Conservation (phyloP, 2,329 filamentous ascomycete species). For the Cordyceps cateniannulata region DNA sequence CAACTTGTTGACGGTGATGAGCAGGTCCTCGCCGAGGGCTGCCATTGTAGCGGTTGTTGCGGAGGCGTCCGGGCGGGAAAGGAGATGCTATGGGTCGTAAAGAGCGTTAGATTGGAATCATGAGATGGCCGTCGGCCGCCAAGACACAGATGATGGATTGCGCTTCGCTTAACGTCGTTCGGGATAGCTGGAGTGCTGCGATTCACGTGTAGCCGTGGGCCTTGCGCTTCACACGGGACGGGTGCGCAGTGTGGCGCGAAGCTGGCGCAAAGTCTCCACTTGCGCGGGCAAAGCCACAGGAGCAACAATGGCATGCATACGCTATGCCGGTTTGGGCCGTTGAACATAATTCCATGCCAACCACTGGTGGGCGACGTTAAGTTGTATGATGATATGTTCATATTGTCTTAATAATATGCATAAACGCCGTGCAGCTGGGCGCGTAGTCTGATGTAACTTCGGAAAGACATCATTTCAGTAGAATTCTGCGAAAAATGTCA, state of each 20-base stretch:
- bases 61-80: background rate
- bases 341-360: background rate
- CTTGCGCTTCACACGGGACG: constrained; percentile 1
- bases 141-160: constrained; percentile 11
- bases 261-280: constrained; percentile 2
- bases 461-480: background rate
- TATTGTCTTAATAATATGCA: background rate
- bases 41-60: constrained; percentile 57
- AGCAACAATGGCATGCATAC: background rate
- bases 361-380: no score
- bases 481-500: background rate
- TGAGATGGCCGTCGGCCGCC: constrained; percentile 4
- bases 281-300: constrained; percentile 6
- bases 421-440: background rate
- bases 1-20: constrained; percentile 94
- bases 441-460: background rate
- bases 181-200: constrained; percentile 3
- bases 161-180: constrained; percentile 9
- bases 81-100: constrained; percentile 5
- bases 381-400: no score
- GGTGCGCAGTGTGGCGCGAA: background rate
- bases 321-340: background rate
- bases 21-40: constrained; percentile 88
- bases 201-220: constrained; percentile 11
- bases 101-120: constrained; percentile 3